Percentiles rank a stretch among this genome's conserved stretches.
Conservation (phyloP, 2,329 filamentous ascomycete species). For the Cordyceps cicadae region DNA sequence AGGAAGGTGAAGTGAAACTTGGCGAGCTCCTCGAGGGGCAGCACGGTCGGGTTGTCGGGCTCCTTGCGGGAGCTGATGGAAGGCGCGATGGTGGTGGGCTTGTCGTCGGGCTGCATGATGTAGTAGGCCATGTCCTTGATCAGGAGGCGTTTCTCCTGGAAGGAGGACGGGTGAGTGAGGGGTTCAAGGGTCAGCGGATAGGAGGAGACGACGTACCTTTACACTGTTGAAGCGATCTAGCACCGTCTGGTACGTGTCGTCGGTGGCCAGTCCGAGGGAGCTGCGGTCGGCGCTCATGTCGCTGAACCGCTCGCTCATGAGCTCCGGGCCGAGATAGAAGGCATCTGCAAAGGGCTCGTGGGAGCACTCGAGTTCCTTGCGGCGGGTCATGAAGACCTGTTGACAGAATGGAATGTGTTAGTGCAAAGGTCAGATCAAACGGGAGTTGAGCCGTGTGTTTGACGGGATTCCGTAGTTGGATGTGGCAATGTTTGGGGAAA, state of each 20-base stretch:
- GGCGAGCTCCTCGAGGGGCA: constrained; percentile 65
- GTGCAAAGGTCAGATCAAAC: not conserved
- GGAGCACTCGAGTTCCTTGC: constrained; percentile 69
- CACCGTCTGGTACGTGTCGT: constrained; percentile 63
- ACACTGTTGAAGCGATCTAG: constrained; percentile 67
- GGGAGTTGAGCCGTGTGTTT: not conserved
- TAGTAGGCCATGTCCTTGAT: constrained; percentile 99
- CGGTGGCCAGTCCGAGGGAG: constrained; percentile 57
- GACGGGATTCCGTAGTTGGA: not conserved
- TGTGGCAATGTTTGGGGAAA: not conserved
- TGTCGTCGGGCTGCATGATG: constrained; percentile 65
- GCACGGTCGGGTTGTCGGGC: constrained; percentile 71
- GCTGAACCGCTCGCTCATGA: constrained; percentile 70
- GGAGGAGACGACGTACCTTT: constrained; percentile 47
- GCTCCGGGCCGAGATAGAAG: constrained; percentile 91
- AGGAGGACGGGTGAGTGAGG: constrained; percentile 18
- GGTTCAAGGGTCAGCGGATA: not conserved
- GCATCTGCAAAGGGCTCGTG: constrained; percentile 97
- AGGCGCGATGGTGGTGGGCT: constrained; percentile 63
- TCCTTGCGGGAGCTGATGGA: constrained; percentile 62
- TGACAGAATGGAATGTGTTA: not conserved
- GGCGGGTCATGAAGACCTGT: constrained; percentile 93
- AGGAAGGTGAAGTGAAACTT: constrained; percentile 92
- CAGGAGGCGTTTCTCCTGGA: constrained; percentile 80
- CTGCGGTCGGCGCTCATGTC: constrained; percentile 49